Conservation (phyloP, 257 asterid genomes). For the Oldenlandia corymbosa region DNA sequence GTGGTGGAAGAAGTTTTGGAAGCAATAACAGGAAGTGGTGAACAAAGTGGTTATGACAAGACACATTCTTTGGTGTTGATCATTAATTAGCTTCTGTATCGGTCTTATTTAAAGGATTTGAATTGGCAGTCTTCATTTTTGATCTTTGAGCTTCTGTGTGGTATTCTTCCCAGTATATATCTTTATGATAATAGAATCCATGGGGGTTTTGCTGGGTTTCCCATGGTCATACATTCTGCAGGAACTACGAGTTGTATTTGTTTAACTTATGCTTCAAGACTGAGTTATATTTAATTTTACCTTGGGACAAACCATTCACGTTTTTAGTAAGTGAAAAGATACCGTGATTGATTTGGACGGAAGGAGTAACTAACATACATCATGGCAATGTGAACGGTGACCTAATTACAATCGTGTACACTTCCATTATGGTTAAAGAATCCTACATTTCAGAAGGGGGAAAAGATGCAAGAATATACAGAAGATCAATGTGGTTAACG, state of each 20-base stretch:
- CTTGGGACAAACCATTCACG: too few species aligned
- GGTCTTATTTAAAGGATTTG: neutral
- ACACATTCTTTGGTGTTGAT: conserved; percentile 12
- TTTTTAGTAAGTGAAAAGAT: too few species aligned
- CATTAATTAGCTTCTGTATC: neutral
- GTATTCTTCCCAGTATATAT: conserved; percentile 8
- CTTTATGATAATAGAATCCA: neutral
- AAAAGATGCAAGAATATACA: too few species aligned
- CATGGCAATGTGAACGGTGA: too few species aligned
- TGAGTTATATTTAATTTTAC: too few species aligned
- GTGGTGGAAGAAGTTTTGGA: conserved; percentile 37
- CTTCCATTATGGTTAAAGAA: too few species aligned
- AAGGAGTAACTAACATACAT: too few species aligned
- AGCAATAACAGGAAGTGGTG: conserved; percentile 48
- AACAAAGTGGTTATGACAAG: conserved; percentile 9
- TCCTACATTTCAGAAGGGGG: too few species aligned
- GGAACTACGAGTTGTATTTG: neutral
- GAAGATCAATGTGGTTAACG: too few species aligned
- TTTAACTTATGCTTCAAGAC: too few species aligned
- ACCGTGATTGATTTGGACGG: too few species aligned
- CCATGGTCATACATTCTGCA: conserved; percentile 3
- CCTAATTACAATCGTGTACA: too few species aligned
- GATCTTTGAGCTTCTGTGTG: neutral
- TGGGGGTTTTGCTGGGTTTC: conserved; percentile 18
- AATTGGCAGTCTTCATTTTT: neutral